phyloP scores from a whole-genome alignment of 2,329 filamentous ascomycete genomes.

The Chrysoporthe deuterocubensis region DNA sequence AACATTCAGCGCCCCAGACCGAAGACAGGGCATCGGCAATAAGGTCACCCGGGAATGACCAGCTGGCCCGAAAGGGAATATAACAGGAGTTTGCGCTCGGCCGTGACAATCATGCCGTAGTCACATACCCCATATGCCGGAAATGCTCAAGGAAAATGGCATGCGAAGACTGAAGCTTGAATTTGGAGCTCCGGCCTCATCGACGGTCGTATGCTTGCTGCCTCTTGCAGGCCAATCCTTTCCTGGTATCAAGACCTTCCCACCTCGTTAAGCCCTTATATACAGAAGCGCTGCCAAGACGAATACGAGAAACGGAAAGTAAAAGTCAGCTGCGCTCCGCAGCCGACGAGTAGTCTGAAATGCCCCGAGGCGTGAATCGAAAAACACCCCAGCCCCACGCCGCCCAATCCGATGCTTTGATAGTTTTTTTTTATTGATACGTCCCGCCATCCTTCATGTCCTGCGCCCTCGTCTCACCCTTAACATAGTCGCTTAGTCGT shows the following conservation, averaged over 20 bases:
- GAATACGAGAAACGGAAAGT: background rate
- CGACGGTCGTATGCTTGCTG: background rate
- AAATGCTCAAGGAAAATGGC: background rate
- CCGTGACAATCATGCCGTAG: background rate
- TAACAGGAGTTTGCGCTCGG: background rate
- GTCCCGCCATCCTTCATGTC: slow-evolving; percentile 39
- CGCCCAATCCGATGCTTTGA: background rate
- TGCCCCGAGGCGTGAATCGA: background rate
- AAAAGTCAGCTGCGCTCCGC: background rate
- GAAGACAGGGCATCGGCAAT: background rate
- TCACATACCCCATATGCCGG: background rate
- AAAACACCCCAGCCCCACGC: background rate
- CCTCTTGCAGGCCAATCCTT: background rate
- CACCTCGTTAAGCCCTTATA: background rate
- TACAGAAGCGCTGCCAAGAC: background rate
- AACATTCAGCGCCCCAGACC: no score
- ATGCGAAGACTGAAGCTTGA: background rate
- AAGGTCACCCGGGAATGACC: background rate
- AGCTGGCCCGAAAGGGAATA: background rate
- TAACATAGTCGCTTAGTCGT: slow-evolving; percentile 43
- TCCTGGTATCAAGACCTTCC: background rate
- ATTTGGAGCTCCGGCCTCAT: background rate
- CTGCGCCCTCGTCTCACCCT: slow-evolving; percentile 42
- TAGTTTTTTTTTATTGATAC: slow-evolving; percentile 5
- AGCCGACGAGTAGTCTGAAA: background rate